Evolutionary conservation across 331 rosid genomes (phyloP).

Genomic region (Phaseolus coccineus): DNA sequence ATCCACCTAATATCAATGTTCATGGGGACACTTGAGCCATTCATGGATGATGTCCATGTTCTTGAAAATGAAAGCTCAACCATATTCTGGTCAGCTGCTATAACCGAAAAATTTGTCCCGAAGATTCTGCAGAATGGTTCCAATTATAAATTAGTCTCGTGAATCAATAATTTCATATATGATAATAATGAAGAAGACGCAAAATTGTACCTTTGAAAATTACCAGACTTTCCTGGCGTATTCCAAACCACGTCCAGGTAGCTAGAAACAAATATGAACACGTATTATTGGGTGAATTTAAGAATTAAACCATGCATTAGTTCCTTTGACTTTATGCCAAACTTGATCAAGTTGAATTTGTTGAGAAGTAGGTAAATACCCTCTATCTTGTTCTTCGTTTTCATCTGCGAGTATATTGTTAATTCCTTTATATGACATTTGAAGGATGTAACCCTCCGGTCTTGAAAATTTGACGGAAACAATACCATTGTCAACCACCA

Average conservation of each 20-base stretch:
- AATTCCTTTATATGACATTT: conserved; percentile 70
- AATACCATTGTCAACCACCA: conserved; percentile 75
- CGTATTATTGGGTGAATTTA: background rate
- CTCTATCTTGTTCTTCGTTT: conserved; percentile 61
- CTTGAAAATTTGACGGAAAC: conserved; percentile 63
- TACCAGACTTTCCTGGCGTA: conserved; percentile 20
- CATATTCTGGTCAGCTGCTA: conserved; percentile 48
- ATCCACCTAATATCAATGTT: conserved; percentile 77
- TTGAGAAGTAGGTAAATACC: conserved; percentile 49
- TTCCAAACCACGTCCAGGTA: conserved; percentile 88
- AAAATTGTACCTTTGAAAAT: conserved; percentile 55
- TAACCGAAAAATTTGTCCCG: conserved; percentile 59
- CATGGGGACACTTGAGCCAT: conserved; percentile 53
- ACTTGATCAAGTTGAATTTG: background rate
- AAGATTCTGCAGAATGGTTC: conserved; percentile 52
- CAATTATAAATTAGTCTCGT: conserved; percentile 22
- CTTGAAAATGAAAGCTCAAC: conserved; percentile 75
- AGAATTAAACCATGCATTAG: background rate
- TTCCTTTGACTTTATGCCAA: background rate
- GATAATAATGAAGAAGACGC: background rate
- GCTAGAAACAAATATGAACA: conserved; percentile 49
- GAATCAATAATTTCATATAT: background rate
- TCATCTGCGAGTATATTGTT: conserved; percentile 64
- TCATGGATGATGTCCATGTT: conserved; percentile 59
- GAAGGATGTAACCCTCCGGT: conserved; percentile 70